phyloP scores from a whole-genome alignment of 352 stramenopile species.

The Phytophthora fragariaefolia region DNA sequence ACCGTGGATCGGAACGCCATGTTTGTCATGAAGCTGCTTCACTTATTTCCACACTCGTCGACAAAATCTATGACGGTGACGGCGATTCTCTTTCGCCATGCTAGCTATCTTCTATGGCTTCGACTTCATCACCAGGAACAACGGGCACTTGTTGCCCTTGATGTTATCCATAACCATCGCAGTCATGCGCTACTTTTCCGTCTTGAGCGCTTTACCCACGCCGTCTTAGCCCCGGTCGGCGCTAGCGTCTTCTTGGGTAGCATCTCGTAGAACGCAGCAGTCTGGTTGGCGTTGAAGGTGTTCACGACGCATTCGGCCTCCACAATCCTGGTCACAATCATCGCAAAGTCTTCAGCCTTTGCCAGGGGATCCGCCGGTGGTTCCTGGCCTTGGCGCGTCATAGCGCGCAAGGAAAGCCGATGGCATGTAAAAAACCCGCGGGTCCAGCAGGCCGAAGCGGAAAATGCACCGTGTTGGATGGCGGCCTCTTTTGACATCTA shows the following conservation, averaged over 20 bases:
- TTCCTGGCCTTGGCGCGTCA: conserved; percentile 27
- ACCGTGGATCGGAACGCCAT: too few relatives aligned
- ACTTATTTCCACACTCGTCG: conserved; percentile 36
- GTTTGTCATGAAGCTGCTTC: conserved; percentile 11
- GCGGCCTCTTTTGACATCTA: too few relatives aligned
- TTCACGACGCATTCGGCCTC: conserved; percentile 11
- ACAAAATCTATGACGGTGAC: conserved; percentile 33
- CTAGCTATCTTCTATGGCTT: neutral
- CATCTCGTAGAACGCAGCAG: conserved; percentile 36
- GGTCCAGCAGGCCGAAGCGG: too few relatives aligned
- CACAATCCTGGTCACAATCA: neutral
- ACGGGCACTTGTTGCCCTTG: conserved; percentile 32
- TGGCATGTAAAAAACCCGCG: too few relatives aligned
- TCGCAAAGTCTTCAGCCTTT: conserved; percentile 10
- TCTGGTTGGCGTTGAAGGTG: conserved; percentile 39
- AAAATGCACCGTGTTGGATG: too few relatives aligned
- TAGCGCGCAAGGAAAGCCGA: conserved; percentile 20
- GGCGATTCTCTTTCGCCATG: conserved; percentile 20
- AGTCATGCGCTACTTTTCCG: conserved; percentile 38
- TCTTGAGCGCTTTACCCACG: conserved; percentile 36
- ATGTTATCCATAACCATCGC: conserved; percentile 36
- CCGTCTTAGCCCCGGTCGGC: conserved; percentile 17
- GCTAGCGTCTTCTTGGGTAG: conserved; percentile 32
- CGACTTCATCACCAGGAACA: conserved; percentile 42
- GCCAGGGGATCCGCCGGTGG: neutral